Conservation (phyloP, 371 early-diverging fungal genomes). For the Smittium mucronatum region DNA sequence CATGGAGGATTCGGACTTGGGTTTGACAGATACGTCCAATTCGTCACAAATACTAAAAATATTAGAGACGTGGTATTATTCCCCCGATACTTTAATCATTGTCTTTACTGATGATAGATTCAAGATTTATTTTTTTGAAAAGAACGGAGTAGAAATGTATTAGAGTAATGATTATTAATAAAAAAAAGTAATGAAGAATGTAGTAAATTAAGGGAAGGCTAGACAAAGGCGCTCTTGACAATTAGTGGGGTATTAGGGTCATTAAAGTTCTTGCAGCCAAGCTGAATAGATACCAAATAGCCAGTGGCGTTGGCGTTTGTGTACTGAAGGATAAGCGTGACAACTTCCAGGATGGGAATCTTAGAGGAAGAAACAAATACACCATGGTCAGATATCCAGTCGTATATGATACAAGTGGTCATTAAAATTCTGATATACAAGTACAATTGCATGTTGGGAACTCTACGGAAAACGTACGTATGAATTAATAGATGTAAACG, state of each 20-base stretch:
- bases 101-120: no score
- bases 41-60: slow-evolving; percentile 66
- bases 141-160: no score
- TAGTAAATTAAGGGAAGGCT: no score
- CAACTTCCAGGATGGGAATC: slow-evolving; percentile 12
- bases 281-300: slow-evolving; percentile 7
- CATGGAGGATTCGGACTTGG: slow-evolving; percentile 93
- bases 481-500: neutral
- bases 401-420: slow-evolving; percentile 74
- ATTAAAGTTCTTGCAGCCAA: slow-evolving; percentile 9
- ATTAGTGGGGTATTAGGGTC: neutral
- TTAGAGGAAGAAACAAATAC: slow-evolving; percentile 1
- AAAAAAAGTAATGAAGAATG: no score
- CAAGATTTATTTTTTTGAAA: neutral
- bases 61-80: slow-evolving; percentile 75
- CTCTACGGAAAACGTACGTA: slow-evolving; percentile 8
- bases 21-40: slow-evolving; percentile 68
- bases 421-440: slow-evolving; percentile 63
- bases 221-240: slow-evolving; percentile 7
- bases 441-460: slow-evolving; percentile 43
- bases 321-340: neutral
- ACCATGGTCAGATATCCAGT: slow-evolving; percentile 49
- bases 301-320: neutral
- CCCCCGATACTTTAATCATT: slow-evolving; percentile 38
- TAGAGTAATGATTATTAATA: no score